These are phyloP conservation scores for Actinomortierella ambigua DNA, from an alignment of 371 early-diverging fungal genomes.

Conservation along the genomic window DNA sequence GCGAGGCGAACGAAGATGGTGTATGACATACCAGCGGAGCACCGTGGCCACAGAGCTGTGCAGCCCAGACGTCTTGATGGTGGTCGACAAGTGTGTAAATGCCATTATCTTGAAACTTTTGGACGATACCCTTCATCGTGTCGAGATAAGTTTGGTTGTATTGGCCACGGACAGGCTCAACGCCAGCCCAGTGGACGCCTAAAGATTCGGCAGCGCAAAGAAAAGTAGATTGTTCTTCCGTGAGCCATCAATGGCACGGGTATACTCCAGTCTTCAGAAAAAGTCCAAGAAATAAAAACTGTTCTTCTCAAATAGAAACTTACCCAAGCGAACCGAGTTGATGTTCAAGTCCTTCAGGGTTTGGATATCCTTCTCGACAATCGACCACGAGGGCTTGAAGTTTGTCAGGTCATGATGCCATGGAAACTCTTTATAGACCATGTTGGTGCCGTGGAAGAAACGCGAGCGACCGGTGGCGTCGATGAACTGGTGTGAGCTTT, in stretches of 20 bases:
- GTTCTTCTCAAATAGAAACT: neutral
- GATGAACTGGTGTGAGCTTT: slow-evolving; percentile 38
- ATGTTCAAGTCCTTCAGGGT: slow-evolving; percentile 50
- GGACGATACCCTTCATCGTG: slow-evolving; percentile 50
- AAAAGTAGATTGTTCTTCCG: neutral
- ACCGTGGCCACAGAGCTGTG: slow-evolving; percentile 60
- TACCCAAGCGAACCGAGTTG: slow-evolving; percentile 54
- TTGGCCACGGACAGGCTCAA: slow-evolving; percentile 59
- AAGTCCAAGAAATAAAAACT: neutral
- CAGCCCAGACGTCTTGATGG: slow-evolving; percentile 52
- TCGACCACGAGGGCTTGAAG: slow-evolving; percentile 50
- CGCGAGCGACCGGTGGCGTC: slow-evolving; percentile 47
- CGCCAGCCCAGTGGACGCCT: slow-evolving; percentile 62
- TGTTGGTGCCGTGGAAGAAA: slow-evolving; percentile 54
- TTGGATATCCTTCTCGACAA: slow-evolving; percentile 56
- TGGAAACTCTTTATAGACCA: slow-evolving; percentile 49
- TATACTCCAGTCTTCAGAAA: neutral
- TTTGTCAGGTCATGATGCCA: slow-evolving; percentile 44
- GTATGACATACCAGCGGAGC: slow-evolving; percentile 47
- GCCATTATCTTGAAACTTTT: slow-evolving; percentile 50
- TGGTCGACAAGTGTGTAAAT: slow-evolving; percentile 52
- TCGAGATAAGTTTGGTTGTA: slow-evolving; percentile 57
- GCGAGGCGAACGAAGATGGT: neutral
- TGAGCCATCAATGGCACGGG: too few species aligned
- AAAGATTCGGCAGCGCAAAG: neutral